phyloP scores from a whole-genome alignment of 1,139 yeast species.

The Kluyveromyces marxianus region DNA sequence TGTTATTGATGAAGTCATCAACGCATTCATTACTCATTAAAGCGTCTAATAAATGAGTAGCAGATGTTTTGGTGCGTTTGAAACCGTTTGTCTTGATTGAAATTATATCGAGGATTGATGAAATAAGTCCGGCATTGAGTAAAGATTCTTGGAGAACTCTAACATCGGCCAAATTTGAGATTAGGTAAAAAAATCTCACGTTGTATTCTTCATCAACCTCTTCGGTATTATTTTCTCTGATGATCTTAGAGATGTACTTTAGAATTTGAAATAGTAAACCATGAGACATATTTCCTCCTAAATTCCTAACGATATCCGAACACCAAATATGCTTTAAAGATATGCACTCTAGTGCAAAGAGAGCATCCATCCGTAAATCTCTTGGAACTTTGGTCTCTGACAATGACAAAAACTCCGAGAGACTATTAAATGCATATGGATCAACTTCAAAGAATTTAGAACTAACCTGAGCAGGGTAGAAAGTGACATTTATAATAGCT shows the following conservation, averaged over 20 bases:
- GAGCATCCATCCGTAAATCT: constrained; percentile 51
- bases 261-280: constrained; percentile 72
- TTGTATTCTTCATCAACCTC: constrained; percentile 42
- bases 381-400: constrained; percentile 41
- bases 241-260: constrained; percentile 48
- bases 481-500: constrained; percentile 51
- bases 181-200: constrained; percentile 47
- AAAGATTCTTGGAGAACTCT: constrained; percentile 43
- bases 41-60: constrained; percentile 55
- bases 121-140: constrained; percentile 65
- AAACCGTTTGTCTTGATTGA: constrained; percentile 41
- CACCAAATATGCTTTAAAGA: constrained; percentile 67
- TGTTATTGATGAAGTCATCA: constrained; percentile 54
- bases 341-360: constrained; percentile 64
- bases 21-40: constrained; percentile 41
- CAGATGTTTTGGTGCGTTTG: constrained; percentile 57
- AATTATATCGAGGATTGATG: constrained; percentile 57
- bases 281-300: constrained; percentile 87
- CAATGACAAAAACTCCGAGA: constrained; percentile 64
- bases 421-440: constrained; percentile 63
- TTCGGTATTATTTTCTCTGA: constrained; percentile 28
- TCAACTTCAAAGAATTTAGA: constrained; percentile 65
- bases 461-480: constrained; percentile 42
- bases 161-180: constrained; percentile 51
- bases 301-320: constrained; percentile 67